Evolutionary conservation across 2,329 filamentous ascomycete genomes (phyloP).

Genomic region (Aspergillus hiratsukae): DNA sequence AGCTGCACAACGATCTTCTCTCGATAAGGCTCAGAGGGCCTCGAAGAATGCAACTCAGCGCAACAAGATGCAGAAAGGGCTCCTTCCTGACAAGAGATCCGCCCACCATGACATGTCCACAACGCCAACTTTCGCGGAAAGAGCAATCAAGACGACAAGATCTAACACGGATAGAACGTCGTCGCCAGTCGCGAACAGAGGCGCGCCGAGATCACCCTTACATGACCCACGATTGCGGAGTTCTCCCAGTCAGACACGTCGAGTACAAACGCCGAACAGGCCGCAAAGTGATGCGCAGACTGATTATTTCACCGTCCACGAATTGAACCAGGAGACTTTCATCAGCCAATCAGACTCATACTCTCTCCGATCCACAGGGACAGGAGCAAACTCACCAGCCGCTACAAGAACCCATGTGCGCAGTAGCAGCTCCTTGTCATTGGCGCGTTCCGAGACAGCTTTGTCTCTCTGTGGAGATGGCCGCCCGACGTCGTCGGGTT

Average conservation of each 20-base stretch:
- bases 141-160: slow-evolving; percentile 5
- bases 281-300: slow-evolving; percentile 17
- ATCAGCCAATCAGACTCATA: slow-evolving; percentile 41
- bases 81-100: slow-evolving; percentile 15
- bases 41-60: slow-evolving; percentile 5
- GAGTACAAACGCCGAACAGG: slow-evolving; percentile 12
- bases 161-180: slow-evolving; percentile 4
- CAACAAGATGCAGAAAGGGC: slow-evolving; percentile 17
- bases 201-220: slow-evolving; percentile 24
- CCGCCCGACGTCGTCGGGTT: slow-evolving; percentile 25
- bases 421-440: slow-evolving; percentile 41
- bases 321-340: slow-evolving; percentile 38
- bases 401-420: slow-evolving; percentile 38
- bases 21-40: slow-evolving; percentile 7
- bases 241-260: slow-evolving; percentile 17
- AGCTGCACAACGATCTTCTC: slow-evolving; percentile 13
- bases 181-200: slow-evolving; percentile 24
- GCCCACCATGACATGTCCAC: slow-evolving; percentile 7
- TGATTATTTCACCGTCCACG: slow-evolving; percentile 34
- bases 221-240: slow-evolving; percentile 20
- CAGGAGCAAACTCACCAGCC: slow-evolving; percentile 36
- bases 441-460: slow-evolving; percentile 38
- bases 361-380: slow-evolving; percentile 32
- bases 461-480: slow-evolving; percentile 27
- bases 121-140: slow-evolving; percentile 8